Evolutionary conservation across 345 rosid species (phyloP).

Genomic region (Zanthoxylum bungeanum): DNA sequence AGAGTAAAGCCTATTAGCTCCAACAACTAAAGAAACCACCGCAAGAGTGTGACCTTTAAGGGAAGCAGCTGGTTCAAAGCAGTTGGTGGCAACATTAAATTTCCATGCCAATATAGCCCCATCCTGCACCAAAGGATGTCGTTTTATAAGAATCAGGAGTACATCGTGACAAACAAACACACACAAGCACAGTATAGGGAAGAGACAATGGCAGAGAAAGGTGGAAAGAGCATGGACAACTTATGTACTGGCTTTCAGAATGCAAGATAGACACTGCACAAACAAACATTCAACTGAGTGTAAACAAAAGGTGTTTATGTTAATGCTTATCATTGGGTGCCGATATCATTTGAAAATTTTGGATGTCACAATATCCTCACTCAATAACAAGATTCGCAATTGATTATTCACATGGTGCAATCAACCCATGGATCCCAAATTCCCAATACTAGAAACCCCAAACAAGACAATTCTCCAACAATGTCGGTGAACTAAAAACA

Average conservation of each 20-base stretch:
- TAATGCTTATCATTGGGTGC: not conserved
- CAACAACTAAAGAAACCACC: constrained; percentile 85
- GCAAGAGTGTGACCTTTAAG: constrained; percentile 61
- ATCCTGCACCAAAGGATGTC: constrained; percentile 51
- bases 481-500: not conserved
- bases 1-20: constrained; percentile 88
- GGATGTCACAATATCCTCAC: not conserved
- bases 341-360: not conserved
- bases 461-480: not conserved
- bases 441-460: constrained; percentile 11
- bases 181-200: not conserved
- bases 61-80: constrained; percentile 87
- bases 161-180: not conserved
- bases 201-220: not conserved
- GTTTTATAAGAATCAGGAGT: not conserved
- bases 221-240: not conserved
- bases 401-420: not conserved
- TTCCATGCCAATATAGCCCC: constrained; percentile 89
- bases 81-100: constrained; percentile 56
- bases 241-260: not conserved
- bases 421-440: not conserved
- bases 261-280: not conserved
- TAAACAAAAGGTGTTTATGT: not conserved
- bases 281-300: not conserved
- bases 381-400: not conserved